phyloP scores from a whole-genome alignment of 2,329 filamentous ascomycete genomes.

The Penicillium sp. region DNA sequence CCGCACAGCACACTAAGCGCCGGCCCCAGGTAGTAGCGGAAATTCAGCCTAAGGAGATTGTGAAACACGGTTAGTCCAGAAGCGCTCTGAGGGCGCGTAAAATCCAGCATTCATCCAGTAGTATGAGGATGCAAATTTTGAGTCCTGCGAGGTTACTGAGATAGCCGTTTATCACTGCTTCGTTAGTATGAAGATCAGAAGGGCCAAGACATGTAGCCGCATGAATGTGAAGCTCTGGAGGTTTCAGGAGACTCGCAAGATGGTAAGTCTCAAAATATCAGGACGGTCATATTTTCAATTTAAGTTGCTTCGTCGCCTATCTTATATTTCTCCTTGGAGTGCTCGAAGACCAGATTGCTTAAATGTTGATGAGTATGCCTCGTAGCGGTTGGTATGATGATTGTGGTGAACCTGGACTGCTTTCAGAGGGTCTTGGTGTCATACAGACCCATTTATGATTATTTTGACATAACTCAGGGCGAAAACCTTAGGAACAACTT shows the following conservation, averaged over 20 bases:
- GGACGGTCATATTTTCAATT: too few relatives aligned
- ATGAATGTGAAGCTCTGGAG: not conserved
- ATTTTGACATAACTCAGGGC: too few relatives aligned
- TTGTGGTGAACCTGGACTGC: not conserved
- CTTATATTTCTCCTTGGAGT: too few relatives aligned
- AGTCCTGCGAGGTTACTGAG: not conserved
- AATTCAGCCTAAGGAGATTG: not conserved
- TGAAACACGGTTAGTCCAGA: not conserved
- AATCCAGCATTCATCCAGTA: not conserved
- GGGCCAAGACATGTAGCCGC: constrained; percentile 2
- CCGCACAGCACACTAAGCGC: constrained; percentile 2
- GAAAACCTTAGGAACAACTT: too few relatives aligned
- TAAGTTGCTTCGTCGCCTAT: not conserved
- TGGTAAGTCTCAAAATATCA: not conserved
- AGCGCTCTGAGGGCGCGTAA: not conserved
- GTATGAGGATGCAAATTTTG: too few relatives aligned
- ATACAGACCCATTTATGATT: too few relatives aligned
- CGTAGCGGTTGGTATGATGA: not conserved
- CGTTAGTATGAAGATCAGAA: not conserved
- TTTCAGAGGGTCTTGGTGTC: not conserved
- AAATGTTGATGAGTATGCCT: not conserved
- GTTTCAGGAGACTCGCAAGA: not conserved
- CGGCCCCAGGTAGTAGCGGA: not conserved
- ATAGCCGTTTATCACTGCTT: not conserved
- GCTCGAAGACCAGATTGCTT: not conserved